Evolutionary conservation across 164 flowering plant species (phyloP).

Genomic region (Piper betle): DNA sequence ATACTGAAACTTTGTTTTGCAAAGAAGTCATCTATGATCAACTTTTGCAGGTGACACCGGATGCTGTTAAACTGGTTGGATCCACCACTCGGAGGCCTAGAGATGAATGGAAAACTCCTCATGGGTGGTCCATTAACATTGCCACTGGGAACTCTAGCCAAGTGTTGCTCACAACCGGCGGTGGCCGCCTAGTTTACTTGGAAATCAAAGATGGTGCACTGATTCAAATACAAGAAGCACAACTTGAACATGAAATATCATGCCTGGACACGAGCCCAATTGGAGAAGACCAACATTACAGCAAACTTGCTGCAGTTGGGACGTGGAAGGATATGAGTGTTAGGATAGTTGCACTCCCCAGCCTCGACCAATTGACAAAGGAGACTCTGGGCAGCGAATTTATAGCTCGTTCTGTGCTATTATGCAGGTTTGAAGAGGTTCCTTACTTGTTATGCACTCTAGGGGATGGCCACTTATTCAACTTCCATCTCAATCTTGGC

Average conservation of each 20-base stretch:
- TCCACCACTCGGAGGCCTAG: slow-evolving; percentile 60
- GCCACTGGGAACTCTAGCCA: slow-evolving; percentile 97
- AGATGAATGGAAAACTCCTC: slow-evolving; percentile 82
- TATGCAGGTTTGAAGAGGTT: slow-evolving; percentile 96
- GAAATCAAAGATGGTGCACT: slow-evolving; percentile 74
- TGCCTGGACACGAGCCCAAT: slow-evolving; percentile 95
- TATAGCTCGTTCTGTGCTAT: slow-evolving; percentile 93
- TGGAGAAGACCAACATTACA: slow-evolving; percentile 61
- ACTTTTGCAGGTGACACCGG: slow-evolving; percentile 93
- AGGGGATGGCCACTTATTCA: slow-evolving; percentile 93
- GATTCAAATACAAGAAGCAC: slow-evolving; percentile 49
- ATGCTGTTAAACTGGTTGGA: slow-evolving; percentile 72
- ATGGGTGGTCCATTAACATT: slow-evolving; percentile 79
- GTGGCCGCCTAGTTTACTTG: slow-evolving; percentile 71
- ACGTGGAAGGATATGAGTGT: slow-evolving; percentile 99
- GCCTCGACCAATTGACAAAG: slow-evolving; percentile 61
- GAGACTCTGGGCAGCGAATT: slow-evolving; percentile 92
- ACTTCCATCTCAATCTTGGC: slow-evolving; percentile 50
- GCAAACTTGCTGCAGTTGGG: slow-evolving; percentile 91
- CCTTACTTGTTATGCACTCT: slow-evolving; percentile 92
- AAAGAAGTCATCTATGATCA: slow-evolving; percentile 82
- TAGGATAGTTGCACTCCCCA: slow-evolving; percentile 77
- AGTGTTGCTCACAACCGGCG: slow-evolving; percentile 93
- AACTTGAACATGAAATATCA: slow-evolving; percentile 78
- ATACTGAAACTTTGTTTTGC: slow-evolving; percentile 84